Evolutionary conservation across 164 flowering plant species (phyloP), one percentile per base, ranked within the genome.

Genomic region (Piper longum): DNA sequence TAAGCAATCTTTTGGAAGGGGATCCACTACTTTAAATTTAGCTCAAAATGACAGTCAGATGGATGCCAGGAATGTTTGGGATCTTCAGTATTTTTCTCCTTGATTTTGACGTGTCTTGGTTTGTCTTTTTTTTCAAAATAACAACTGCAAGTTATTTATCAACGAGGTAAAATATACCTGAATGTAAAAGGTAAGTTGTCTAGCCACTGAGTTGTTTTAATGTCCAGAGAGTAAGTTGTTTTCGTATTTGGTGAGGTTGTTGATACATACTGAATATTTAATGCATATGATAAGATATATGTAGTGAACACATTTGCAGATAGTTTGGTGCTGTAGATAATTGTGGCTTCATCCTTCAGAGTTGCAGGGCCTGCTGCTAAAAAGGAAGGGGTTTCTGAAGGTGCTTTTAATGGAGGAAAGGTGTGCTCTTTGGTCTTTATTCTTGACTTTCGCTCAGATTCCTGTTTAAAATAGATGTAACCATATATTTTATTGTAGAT

Each of bases 401-500:
- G 80, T 62, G 72, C 75, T 19, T 76, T 72, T 64, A 56, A 44
- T 60, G 74, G 68, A 59, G 72, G 66, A 17, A 82, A 80, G 91
- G 95, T 85, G 76, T 56, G 43, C 56, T 6, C 13, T 6, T 12
- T 5, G 52, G 7, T 48, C 3, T 48, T 48, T 48, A 0, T 26
- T 26, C 17, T 9, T 26, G 36, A 26, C 36, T 26, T 4, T 56
- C 59, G n/a, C 11, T 56, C 11, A 19, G 59, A 6, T 16, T 56
- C 7, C 59, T 17, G 19, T 16, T 16, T 17, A 0, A 7, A 3
- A 17, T 16, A 56, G 59, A 19, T 8, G 39, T 16, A 7, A 26
- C 36, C 36, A 56, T 17, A 8, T 17, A 2, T 16, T n/a, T 55
- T 56, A 26, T 26, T 26, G 59, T 9, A 56, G 59, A 16, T 48